phyloP scores from a whole-genome alignment of 805 yeast species.

The Teunomyces funiuensis region DNA sequence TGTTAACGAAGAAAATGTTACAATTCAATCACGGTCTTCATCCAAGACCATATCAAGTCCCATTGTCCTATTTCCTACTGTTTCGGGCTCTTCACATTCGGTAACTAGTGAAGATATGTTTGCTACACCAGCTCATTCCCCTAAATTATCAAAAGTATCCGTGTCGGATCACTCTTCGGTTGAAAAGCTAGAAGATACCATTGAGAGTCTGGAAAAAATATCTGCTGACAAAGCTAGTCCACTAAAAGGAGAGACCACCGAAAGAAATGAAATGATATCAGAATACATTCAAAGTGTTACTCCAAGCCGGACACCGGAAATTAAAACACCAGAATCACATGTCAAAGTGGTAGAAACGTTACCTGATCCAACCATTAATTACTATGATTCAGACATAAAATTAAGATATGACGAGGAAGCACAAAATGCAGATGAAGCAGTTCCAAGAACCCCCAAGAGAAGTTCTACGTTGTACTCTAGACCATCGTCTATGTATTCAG shows the following conservation, averaged over 20 bases:
- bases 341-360: slow-evolving; percentile 2
- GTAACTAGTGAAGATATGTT: neutral
- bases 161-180: neutral
- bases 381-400: slow-evolving; percentile 5
- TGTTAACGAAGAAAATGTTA: neutral
- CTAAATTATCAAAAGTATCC: neutral
- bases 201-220: neutral
- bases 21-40: neutral
- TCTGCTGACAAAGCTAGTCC: neutral
- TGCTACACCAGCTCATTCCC: slow-evolving; percentile 1
- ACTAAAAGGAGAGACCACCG: neutral
- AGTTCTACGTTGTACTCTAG: neutral
- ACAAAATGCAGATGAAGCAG: neutral
- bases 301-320: neutral
- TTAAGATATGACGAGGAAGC: too few relatives aligned
- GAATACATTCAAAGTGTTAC: neutral
- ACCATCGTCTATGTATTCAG: neutral
- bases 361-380: slow-evolving; percentile 15
- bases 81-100: neutral
- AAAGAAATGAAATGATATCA: neutral
- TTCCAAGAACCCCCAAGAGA: neutral
- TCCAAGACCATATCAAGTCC: neutral
- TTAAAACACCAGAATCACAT: neutral
- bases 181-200: neutral
- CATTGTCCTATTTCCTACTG: neutral